A percentile compares a stretch with the other conserved stretches of the same genome.
Conservation (phyloP, 305 asterid genomes). For the Fraxinus albicans region DNA sequence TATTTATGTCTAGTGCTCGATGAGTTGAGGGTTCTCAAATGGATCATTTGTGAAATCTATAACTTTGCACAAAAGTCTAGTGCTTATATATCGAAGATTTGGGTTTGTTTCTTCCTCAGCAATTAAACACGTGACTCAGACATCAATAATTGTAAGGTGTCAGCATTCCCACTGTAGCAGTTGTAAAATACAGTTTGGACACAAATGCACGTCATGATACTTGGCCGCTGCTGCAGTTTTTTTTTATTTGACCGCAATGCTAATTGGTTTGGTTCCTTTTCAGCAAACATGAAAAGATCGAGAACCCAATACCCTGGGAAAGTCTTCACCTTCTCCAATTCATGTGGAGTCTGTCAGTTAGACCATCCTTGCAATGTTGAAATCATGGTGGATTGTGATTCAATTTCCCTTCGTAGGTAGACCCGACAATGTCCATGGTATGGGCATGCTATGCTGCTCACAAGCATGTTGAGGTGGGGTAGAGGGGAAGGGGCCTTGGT, state of each 20-base stretch:
- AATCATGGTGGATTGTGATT: not conserved
- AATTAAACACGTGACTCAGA: not conserved
- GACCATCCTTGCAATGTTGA: constrained; percentile 1
- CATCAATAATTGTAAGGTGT: not conserved
- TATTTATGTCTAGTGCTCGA: not conserved
- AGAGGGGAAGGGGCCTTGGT: not conserved
- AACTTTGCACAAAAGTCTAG: not conserved
- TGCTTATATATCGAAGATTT: not conserved
- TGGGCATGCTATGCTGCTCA: not conserved
- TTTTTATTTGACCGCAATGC: not conserved
- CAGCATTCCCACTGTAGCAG: not conserved
- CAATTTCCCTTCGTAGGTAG: not conserved
- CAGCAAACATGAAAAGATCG: not conserved
- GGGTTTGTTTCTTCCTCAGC: not conserved
- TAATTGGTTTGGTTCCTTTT: not conserved
- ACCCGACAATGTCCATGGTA: not conserved
- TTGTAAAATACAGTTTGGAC: not conserved
- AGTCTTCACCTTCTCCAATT: not conserved
- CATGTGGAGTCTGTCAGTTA: not conserved
- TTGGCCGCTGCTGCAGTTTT: not conserved
- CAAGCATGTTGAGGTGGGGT: not conserved
- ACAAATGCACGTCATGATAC: not conserved
- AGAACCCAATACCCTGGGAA: not conserved
- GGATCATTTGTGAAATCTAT: not conserved
- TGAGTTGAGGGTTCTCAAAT: not conserved